A percentile compares a stretch with the other conserved stretches of the same genome.
These are phyloP conservation scores for Musa balbisiana DNA, from an alignment of 202 grass and related monocot genomes.

Conservation along the genomic window DNA sequence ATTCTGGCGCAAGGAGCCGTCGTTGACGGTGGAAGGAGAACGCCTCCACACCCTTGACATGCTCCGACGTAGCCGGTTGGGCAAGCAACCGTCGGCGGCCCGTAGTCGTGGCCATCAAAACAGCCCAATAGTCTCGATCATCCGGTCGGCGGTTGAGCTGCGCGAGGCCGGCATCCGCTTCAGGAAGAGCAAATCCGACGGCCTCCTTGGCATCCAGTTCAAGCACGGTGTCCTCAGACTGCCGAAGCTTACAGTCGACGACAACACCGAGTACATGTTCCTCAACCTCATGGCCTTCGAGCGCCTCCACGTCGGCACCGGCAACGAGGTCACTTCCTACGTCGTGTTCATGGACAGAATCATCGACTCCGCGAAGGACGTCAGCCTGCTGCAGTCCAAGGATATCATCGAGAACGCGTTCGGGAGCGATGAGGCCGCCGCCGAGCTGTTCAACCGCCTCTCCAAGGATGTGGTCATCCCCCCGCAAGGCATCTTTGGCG, in stretches of 20 bases:
- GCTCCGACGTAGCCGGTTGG: conserved; percentile 47
- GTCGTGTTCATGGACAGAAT: too few species aligned
- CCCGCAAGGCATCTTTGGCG: too few species aligned
- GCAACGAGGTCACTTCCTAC: too few species aligned
- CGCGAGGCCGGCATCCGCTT: conserved; percentile 74
- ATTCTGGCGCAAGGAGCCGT: conserved; percentile 28
- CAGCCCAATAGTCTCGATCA: conserved; percentile 35
- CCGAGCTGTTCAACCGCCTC: too few species aligned
- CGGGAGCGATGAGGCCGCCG: too few species aligned
- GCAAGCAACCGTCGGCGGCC: neutral
- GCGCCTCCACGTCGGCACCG: neutral
- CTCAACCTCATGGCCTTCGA: conserved; percentile 13
- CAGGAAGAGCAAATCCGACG: conserved; percentile 24
- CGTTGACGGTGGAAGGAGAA: too few species aligned
- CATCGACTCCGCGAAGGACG: too few species aligned
- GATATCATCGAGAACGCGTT: too few species aligned
- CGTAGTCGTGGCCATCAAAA: neutral
- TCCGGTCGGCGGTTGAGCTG: conserved; percentile 67
- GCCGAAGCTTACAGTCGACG: conserved; percentile 52
- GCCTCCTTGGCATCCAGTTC: conserved; percentile 55
- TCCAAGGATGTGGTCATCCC: too few species aligned
- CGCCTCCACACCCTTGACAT: conserved; percentile 57
- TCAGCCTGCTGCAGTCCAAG: too few species aligned
- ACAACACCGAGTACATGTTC: conserved; percentile 53
- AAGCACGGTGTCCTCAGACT: conserved; percentile 40